phyloP scores from a whole-genome alignment of 78 protist genomes.

The Cavenderia fasciculata region DNA sequence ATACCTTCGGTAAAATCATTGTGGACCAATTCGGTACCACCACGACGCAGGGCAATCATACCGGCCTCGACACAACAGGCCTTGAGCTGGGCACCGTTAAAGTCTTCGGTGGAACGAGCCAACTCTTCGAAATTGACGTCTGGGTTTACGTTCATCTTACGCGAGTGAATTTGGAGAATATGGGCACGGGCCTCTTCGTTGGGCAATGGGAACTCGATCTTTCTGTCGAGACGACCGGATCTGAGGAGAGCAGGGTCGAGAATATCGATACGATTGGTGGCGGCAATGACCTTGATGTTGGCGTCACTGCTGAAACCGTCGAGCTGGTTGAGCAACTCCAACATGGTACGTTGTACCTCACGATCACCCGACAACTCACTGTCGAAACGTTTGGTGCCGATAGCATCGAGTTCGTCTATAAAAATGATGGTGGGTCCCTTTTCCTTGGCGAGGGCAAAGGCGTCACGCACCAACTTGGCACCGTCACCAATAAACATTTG shows the following conservation, averaged over 20 bases:
- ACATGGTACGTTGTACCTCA: slow-evolving; percentile 99
- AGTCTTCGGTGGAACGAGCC: slow-evolving; percentile 98
- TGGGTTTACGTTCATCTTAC: slow-evolving; percentile 93
- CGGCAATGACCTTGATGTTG: slow-evolving; percentile 98
- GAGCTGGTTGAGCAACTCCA: slow-evolving; percentile 99
- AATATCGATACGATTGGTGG: slow-evolving; percentile 99
- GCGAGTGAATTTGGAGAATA: slow-evolving; percentile 98
- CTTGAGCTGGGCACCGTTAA: slow-evolving; percentile 99
- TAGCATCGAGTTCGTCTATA: slow-evolving; percentile 99
- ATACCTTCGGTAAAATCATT: slow-evolving; percentile 99
- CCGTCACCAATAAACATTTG: slow-evolving; percentile 99
- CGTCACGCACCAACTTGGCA: slow-evolving; percentile 99
- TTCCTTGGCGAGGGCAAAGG: slow-evolving; percentile 99
- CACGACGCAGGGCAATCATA: slow-evolving; percentile 91
- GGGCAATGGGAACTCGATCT: slow-evolving; percentile 99
- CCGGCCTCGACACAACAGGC: slow-evolving; percentile 99
- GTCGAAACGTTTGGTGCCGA: slow-evolving; percentile 98
- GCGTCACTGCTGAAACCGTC: slow-evolving; percentile 97
- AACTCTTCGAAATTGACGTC: slow-evolving; percentile 98
- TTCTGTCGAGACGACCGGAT: slow-evolving; percentile 97
- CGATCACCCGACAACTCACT: slow-evolving; percentile 97
- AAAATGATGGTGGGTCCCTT: slow-evolving; percentile 98
- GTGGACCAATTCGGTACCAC: slow-evolving; percentile 93
- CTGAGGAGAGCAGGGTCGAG: slow-evolving; percentile 99
- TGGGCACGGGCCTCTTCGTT: slow-evolving; percentile 97